Evolutionary conservation across 306 rosid genomes (phyloP), one percentile per base, ranked within the genome.

Genomic region (Chamaecrista fasciculata): DNA sequence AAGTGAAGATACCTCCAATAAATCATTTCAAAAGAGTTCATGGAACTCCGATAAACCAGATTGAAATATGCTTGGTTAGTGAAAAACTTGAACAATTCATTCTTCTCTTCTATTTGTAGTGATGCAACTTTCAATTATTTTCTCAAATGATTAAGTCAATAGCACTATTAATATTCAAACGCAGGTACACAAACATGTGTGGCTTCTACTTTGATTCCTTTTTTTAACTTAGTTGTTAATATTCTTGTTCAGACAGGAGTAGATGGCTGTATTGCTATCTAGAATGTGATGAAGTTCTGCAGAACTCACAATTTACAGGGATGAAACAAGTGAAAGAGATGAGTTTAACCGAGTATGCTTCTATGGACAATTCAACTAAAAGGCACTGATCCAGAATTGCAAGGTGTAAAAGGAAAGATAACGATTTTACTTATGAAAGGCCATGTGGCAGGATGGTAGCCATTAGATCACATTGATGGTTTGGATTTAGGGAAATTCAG

Each of bases 261-360:
- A 60, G 98, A 94, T 84, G 97, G 98, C 63, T 94, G 98, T 74
- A 82, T 88, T 90, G 98, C 78, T 80, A 80, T 79, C 79, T 90
- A 78, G 95, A 94, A 82, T 94, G 85, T 78, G 80, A 85, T 68
- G 79, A 68, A 71, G 87, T 79, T 74, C 76, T 39, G 71, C 76
- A 81, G 70, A 56, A 47, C 63, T 86, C 91, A 84, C 95, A 94
- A 80, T 94, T 94, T 77, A 79, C 73, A 11, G 97, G 98, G 83
- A 83, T 94, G 98, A 94, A 86, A 75, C 97, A 94, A 84, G 91
- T 90, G 76, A 94, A 91, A 69, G 98, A 88, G 66, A 79, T 94
- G 86, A 76, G 83, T 88, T 82, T 87, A 79, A 83, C 91, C 69
- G 87, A 86, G 52, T 70, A 89, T 55, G 84, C 86, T 37, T 75